phyloP scores from a whole-genome alignment of 2,329 filamentous ascomycete species.

The Cytospora piceae region DNA sequence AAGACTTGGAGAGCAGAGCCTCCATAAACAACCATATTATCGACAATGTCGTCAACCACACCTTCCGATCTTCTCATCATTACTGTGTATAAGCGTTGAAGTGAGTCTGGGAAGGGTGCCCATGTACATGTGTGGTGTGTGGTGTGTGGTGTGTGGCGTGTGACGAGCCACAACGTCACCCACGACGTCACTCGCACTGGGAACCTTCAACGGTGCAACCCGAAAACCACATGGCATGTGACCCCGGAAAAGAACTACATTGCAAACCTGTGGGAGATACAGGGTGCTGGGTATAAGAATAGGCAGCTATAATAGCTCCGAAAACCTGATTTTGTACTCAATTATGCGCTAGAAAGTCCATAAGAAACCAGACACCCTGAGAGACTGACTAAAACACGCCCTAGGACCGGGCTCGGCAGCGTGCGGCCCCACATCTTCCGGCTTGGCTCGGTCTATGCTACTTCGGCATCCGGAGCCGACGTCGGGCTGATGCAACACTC shows the following conservation, averaged over 20 bases:
- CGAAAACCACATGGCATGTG: slow-evolving; percentile 8
- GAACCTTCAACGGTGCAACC: neutral
- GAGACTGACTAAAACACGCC: neutral
- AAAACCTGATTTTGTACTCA: neutral
- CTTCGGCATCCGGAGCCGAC: neutral
- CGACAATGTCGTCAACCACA: slow-evolving; percentile 27
- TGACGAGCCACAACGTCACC: slow-evolving; percentile 30
- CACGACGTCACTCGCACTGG: slow-evolving; percentile 26
- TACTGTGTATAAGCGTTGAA: no score
- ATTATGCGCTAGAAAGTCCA: neutral
- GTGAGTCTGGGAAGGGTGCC: neutral
- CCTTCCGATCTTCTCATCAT: slow-evolving; percentile 1
- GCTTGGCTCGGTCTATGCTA: neutral
- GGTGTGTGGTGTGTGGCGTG: slow-evolving; percentile 21
- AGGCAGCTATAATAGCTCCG: neutral
- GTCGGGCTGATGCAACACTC: neutral
- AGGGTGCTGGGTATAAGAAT: neutral
- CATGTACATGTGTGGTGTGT: slow-evolving; percentile 14
- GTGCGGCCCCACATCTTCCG: neutral
- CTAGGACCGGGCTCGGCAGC: neutral
- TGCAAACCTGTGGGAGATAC: neutral
- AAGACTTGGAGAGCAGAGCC: neutral
- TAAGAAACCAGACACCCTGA: neutral
- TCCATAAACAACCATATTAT: neutral
- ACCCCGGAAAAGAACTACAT: neutral